These are phyloP conservation scores for Colletotrichum sp. DNA, from an alignment of 2,329 filamentous ascomycete genomes.

Conservation along the genomic window DNA sequence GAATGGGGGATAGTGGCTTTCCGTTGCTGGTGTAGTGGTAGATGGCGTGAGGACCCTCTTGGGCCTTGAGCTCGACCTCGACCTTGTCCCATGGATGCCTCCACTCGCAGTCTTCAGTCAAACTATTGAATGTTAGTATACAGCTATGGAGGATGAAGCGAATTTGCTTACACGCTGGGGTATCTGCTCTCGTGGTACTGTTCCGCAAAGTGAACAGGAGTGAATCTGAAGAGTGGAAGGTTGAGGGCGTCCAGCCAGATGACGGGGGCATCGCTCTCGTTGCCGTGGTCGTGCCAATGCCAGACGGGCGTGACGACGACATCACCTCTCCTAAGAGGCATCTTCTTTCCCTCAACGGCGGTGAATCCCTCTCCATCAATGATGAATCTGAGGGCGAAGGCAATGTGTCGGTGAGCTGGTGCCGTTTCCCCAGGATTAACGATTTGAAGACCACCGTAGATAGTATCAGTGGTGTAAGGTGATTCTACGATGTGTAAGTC, in stretches of 20 bases:
- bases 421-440: constrained; percentile 62
- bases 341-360: constrained; percentile 58
- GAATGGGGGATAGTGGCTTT: constrained; percentile 42
- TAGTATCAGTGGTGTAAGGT: constrained; percentile 62
- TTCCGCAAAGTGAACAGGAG: constrained; percentile 60
- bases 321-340: constrained; percentile 56
- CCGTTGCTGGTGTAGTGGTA: constrained; percentile 41
- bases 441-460: constrained; percentile 62
- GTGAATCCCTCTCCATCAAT: constrained; percentile 64
- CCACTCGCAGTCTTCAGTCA: constrained; percentile 40
- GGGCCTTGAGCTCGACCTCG: constrained; percentile 39
- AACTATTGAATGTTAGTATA: not conserved
- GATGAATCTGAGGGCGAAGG: constrained; percentile 62
- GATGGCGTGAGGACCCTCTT: constrained; percentile 30
- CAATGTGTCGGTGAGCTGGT: constrained; percentile 59
- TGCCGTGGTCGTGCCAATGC: constrained; percentile 67
- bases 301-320: constrained; percentile 63
- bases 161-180: constrained; percentile 39
- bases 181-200: constrained; percentile 52
- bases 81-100: constrained; percentile 50
- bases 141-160: too few relatives aligned
- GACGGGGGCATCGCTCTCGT: constrained; percentile 57
- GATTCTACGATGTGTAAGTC: constrained; percentile 37
- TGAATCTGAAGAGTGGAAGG: constrained; percentile 54
- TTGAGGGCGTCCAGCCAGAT: constrained; percentile 65